Base-by-base conservation (phyloP, 768 basidiomycete species). In the Hygrocybe coccinea region DNA sequence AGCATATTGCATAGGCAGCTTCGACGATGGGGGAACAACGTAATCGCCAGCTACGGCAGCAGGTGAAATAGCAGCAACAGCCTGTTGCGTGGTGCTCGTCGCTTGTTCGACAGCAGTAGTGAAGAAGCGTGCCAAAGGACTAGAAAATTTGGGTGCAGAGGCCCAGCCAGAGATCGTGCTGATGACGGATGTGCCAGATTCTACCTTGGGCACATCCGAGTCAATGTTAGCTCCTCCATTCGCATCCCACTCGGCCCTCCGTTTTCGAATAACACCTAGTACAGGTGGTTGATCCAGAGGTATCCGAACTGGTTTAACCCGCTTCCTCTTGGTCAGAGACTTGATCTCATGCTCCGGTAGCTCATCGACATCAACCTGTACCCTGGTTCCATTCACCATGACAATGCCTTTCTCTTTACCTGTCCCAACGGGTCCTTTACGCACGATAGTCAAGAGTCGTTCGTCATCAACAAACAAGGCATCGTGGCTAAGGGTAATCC, bases 271-370 rank as follows among this genome's bases (percentile, higher is more conserved):
- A 43, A 79, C 83, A 29, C 85, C 76, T 52, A 89, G 72, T 2
- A 93, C 90, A 3, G 86, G 91, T 0, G 94, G 95, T 61, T 95
- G 94, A 68, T 99, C 97, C 17, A 99, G 78, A 2, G 97, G 95
- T 50, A 95, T 85, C 34, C 95, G 82, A 2, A 76, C 73, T 3
- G 92, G 91, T 68, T 91, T 91, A 48, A 92, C 76, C 8, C 95
- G 82, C 71, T 95, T 97, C 75, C 84, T 83, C 69, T 86, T 89
- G 64, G 82, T 76, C 41, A 97, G 76, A 4, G 79, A 71, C 75
- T 95, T 92, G 62, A 95, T 83, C 69, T 98, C 95, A 22, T 79
- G 75, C 54, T 95, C 93, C 0, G 86, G 79, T 17, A 99, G 76
- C 54, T 95, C 92, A 65, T 97, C 94, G 25, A 88, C 79, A 63